phyloP scores from a whole-genome alignment of 352 stramenopile genomes.

The Phytophthora fragariae region DNA sequence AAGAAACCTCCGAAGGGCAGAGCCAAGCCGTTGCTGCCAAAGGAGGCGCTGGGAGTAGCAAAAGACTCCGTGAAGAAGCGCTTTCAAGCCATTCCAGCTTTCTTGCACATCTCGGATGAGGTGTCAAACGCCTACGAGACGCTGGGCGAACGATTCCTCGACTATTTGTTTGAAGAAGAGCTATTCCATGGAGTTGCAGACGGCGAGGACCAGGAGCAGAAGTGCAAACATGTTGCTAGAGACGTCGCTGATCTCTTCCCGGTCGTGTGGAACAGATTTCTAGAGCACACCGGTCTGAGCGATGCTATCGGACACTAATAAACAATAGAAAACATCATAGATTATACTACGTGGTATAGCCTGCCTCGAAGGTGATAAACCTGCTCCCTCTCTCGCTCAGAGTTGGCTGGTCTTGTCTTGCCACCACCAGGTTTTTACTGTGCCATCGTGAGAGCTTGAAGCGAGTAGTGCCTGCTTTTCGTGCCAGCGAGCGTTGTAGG shows the following conservation, averaged over 20 bases:
- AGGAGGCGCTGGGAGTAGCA: constrained; percentile 28
- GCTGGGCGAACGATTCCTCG: constrained; percentile 71
- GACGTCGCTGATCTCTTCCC: constrained; percentile 76
- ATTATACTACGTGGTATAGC: constrained; percentile 26
- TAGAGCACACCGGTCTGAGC: constrained; percentile 50
- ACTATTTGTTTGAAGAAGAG: constrained; percentile 57
- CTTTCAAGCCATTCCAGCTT: constrained; percentile 63
- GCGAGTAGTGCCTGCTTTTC: constrained; percentile 87
- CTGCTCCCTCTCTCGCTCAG: constrained; percentile 2
- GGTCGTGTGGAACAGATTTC: constrained; percentile 75
- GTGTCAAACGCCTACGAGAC: constrained; percentile 55
- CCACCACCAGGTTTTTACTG: constrained; percentile 93
- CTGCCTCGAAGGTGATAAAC: constrained; percentile 9
- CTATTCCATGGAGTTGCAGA: constrained; percentile 35
- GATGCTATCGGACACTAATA: constrained; percentile 49
- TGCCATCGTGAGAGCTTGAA: constrained; percentile 88
- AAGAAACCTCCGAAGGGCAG: constrained; percentile 35
- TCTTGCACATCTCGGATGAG: constrained; percentile 57
- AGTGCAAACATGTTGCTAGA: constrained; percentile 34
- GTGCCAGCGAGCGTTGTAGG: constrained; percentile 89
- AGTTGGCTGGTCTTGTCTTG: constrained; percentile 60
- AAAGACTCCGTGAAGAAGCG: constrained; percentile 54
- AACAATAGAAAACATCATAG: constrained; percentile 37
- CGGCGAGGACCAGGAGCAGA: constrained; percentile 39
- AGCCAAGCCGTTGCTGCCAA: constrained; percentile 23